Conservation (phyloP, 495 filamentous ascomycete genomes). For the Trichoderma gamsii region DNA sequence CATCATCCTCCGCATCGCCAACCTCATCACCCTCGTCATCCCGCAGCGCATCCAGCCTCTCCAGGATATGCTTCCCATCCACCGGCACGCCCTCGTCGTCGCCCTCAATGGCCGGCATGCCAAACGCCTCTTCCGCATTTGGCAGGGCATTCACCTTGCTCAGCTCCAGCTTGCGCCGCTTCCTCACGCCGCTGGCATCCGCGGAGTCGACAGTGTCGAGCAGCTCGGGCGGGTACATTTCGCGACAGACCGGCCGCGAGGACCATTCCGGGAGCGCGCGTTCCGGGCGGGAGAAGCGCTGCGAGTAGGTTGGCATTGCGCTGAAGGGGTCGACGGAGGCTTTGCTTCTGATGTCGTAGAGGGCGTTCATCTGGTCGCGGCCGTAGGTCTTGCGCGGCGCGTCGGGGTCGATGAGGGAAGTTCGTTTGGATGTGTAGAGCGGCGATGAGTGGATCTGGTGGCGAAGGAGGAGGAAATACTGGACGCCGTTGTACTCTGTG, state of each 20-base stretch:
- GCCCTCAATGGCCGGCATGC: slow-evolving; percentile 18
- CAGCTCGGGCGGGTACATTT: slow-evolving; percentile 48
- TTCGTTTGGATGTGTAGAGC: slow-evolving; percentile 42
- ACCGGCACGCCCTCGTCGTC: slow-evolving; percentile 20
- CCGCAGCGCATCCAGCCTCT: slow-evolving; percentile 30
- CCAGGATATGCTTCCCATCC: slow-evolving; percentile 21
- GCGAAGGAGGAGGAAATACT: slow-evolving; percentile 42
- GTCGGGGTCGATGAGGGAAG: slow-evolving; percentile 20
- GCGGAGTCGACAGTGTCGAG: slow-evolving; percentile 43
- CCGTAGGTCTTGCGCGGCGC: slow-evolving; percentile 32
- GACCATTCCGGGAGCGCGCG: slow-evolving; percentile 44
- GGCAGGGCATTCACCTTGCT: slow-evolving; percentile 28
- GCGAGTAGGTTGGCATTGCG: slow-evolving; percentile 45
- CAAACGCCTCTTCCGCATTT: slow-evolving; percentile 31
- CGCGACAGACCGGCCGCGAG: slow-evolving; percentile 36
- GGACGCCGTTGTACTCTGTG: slow-evolving; percentile 38
- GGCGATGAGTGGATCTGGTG: slow-evolving; percentile 42
- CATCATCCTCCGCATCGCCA: slow-evolving; percentile 35
- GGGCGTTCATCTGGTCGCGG: slow-evolving; percentile 45
- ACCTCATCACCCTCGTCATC: slow-evolving; percentile 39
- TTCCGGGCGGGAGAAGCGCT: slow-evolving; percentile 38
- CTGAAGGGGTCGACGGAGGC: slow-evolving; percentile 47
- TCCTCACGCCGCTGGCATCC: slow-evolving; percentile 19
- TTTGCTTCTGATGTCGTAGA: slow-evolving; percentile 40
- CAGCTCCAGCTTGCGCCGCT: slow-evolving; percentile 24